Evolutionary conservation across 1,284 basidiomycete genomes (phyloP).

Genomic region (Sanghuangporus weigelae): DNA sequence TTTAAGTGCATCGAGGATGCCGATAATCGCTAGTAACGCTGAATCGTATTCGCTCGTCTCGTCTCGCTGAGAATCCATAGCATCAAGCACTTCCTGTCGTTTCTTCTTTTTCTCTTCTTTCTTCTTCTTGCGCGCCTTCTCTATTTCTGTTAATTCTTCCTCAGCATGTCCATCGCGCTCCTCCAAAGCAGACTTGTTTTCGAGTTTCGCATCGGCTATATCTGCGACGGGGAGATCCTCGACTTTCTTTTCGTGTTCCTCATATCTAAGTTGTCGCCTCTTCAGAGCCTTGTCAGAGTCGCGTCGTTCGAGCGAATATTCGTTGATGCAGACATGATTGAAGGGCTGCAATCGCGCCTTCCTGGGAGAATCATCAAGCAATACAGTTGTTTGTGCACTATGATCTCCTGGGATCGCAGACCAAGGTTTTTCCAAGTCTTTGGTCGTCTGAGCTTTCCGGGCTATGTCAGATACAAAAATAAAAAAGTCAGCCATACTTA

Average conservation of each 20-base stretch:
- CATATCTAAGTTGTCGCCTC: not conserved
- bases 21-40: conserved; percentile 66
- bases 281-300: conserved; percentile 37
- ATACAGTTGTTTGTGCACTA: conserved; percentile 63
- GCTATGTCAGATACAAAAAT: conserved; percentile 19
- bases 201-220: conserved; percentile 1
- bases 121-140: conserved; percentile 17
- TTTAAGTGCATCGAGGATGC: conserved; percentile 58
- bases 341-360: conserved; percentile 79
- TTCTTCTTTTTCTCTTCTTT: conserved; percentile 13
- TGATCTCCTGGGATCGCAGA: conserved; percentile 40
- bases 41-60: conserved; percentile 39
- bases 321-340: conserved; percentile 72
- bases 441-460: conserved; percentile 64
- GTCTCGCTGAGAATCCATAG: not conserved
- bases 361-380: conserved; percentile 76
- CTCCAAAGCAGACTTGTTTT: conserved; percentile 2
- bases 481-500: conserved; percentile 3
- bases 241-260: not conserved
- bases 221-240: not conserved
- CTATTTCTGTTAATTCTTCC: not conserved
- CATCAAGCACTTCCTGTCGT: not conserved
- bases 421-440: conserved; percentile 78
- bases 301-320: conserved; percentile 51
- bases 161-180: not conserved